Conservation (phyloP, 805 yeast species). For the Yamadazyma sp. region DNA sequence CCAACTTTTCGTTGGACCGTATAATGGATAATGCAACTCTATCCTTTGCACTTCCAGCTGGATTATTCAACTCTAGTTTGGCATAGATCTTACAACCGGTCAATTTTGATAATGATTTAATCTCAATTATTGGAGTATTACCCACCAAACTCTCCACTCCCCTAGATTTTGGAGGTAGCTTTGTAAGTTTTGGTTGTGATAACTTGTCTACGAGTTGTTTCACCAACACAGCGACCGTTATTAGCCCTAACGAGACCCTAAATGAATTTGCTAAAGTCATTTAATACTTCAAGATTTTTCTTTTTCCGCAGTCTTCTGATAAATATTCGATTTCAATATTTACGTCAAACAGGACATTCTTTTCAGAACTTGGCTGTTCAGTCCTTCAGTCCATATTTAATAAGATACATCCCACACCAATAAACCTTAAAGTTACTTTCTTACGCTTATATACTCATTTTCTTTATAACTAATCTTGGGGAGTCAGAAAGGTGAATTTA, state of each 20-base stretch:
- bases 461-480: no score
- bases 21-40: conserved; percentile 88
- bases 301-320: no score
- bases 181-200: conserved; percentile 1
- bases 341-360: no score
- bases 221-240: conserved; percentile 4
- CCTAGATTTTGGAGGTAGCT: conserved; percentile 27
- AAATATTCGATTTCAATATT: no score
- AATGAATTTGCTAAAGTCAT: conserved; percentile 8
- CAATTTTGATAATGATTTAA: conserved; percentile 62
- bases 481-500: no score
- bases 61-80: conserved; percentile 79
- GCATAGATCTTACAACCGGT: conserved; percentile 87
- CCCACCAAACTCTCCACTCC: conserved; percentile 84
- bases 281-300: no score
- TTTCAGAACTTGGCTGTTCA: no score
- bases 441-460: no score
- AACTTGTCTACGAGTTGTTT: conserved; percentile 1
- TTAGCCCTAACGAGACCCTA: conserved; percentile 1
- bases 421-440: no score
- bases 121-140: conserved; percentile 78
- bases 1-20: conserved; percentile 58
- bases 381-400: no score
- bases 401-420: no score
- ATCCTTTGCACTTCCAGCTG: conserved; percentile 96